These are phyloP conservation scores for Penicillium janthinellum DNA, from an alignment of 2,329 filamentous ascomycete species.

Conservation along the genomic window DNA sequence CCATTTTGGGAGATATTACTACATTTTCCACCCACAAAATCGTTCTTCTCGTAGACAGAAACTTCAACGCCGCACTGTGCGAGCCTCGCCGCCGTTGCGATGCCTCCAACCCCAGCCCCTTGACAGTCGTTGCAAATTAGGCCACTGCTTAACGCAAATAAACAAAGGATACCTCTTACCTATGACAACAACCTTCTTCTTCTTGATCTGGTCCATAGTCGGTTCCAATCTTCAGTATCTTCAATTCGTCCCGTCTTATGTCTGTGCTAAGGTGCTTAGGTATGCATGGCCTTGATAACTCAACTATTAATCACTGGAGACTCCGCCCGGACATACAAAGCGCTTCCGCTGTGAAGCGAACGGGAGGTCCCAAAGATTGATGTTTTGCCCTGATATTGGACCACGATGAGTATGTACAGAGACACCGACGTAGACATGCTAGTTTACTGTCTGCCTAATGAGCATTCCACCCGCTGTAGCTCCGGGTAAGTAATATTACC, in stretches of 20 bases:
- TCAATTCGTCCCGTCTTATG: too few relatives aligned
- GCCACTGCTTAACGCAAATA: not conserved
- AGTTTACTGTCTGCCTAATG: too few relatives aligned
- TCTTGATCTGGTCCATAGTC: not conserved
- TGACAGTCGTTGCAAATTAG: not conserved
- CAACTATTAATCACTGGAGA: not conserved
- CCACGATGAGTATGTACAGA: too few relatives aligned
- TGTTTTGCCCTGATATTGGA: too few relatives aligned
- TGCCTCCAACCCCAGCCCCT: constrained; percentile 6
- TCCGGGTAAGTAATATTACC: not conserved
- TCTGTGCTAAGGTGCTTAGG: not conserved
- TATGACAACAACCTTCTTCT: constrained; percentile 1
- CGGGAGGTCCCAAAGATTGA: too few relatives aligned
- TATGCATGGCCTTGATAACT: not conserved
- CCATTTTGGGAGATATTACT: constrained; percentile 2
- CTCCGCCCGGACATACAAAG: not conserved
- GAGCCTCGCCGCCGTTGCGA: constrained; percentile 5
- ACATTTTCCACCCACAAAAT: constrained; percentile 4
- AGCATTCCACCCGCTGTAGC: not conserved
- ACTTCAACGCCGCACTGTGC: constrained; percentile 3
- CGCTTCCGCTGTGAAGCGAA: too few relatives aligned
- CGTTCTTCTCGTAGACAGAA: constrained; percentile 6
- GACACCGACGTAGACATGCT: too few relatives aligned
- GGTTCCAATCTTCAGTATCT: not conserved
- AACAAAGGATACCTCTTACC: not conserved